Conservation (phyloP, 306 rosid species). For the Argentina anserina region DNA sequence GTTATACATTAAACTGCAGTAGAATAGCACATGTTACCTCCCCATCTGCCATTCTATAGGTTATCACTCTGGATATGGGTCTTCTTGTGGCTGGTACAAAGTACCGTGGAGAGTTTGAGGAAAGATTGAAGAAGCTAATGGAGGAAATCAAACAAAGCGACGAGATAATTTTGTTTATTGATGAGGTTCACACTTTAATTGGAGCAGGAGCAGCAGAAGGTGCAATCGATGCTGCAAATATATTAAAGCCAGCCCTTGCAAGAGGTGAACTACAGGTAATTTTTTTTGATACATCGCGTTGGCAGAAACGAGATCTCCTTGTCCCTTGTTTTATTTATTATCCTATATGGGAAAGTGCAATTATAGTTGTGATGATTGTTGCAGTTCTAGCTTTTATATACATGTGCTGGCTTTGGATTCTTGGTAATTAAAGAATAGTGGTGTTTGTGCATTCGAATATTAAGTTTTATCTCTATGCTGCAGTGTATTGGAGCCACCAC, state of each 20-base stretch:
- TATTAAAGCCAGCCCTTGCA: slow-evolving; percentile 92
- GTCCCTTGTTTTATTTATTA: not conserved
- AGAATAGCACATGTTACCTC: not conserved
- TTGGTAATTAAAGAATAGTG: not conserved
- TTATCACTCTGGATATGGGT: slow-evolving; percentile 95
- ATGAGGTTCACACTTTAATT: slow-evolving; percentile 91
- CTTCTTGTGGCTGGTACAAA: slow-evolving; percentile 97
- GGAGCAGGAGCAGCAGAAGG: slow-evolving; percentile 99
- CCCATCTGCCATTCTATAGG: slow-evolving; percentile 41
- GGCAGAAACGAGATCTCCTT: not conserved
- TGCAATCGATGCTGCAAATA: slow-evolving; percentile 95
- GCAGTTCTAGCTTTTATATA: not conserved
- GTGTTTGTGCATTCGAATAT: not conserved
- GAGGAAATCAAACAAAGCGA: slow-evolving; percentile 97
- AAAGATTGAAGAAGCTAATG: slow-evolving; percentile 89
- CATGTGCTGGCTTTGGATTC: not conserved
- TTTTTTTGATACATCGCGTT: not conserved
- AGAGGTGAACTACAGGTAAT: slow-evolving; percentile 96
- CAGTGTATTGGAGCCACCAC: slow-evolving; percentile 99
- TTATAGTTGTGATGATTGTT: not conserved
- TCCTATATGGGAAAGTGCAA: not conserved
- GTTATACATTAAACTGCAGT: not conserved
- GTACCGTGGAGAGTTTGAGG: slow-evolving; percentile 99
- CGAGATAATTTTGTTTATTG: slow-evolving; percentile 85
- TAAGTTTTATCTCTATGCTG: slow-evolving; percentile 27